Percentiles rank a stretch among this genome's conserved stretches.
These are phyloP conservation scores for Monotropa hypopitys DNA, from an alignment of 179 eudicot species.

Conservation along the genomic window DNA sequence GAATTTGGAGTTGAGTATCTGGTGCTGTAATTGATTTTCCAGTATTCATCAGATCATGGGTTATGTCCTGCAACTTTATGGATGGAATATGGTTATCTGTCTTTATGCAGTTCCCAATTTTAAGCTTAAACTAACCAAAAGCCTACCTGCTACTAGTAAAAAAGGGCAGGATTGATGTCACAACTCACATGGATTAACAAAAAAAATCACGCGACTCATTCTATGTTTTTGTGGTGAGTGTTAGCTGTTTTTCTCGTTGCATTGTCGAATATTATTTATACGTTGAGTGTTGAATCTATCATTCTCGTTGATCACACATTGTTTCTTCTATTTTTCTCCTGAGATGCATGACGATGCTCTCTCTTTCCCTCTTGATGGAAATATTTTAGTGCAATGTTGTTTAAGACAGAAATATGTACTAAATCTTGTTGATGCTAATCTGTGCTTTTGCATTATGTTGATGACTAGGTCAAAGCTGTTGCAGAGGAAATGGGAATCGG, in stretches of 20 bases:
- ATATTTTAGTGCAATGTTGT: neutral
- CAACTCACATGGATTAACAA: too few relatives aligned
- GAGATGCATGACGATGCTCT: neutral
- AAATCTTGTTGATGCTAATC: neutral
- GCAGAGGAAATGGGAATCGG: conserved; percentile 99
- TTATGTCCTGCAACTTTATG: neutral
- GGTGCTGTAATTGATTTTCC: neutral
- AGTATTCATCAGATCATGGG: neutral
- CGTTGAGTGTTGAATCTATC: neutral
- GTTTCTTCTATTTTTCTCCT: neutral
- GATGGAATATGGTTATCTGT: neutral
- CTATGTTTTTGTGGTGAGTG: neutral
- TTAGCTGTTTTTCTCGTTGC: neutral
- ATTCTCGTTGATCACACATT: neutral
- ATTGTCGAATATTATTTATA: neutral
- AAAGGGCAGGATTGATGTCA: neutral
- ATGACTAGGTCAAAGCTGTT: conserved; percentile 84
- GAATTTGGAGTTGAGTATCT: neutral
- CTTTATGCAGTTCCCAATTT: neutral
- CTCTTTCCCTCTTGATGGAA: neutral
- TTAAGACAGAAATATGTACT: neutral
- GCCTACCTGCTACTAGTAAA: neutral
- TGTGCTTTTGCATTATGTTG: neutral
- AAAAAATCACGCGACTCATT: neutral
- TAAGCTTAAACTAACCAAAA: neutral